Evolutionary conservation across 306 rosid genomes (phyloP).

Genomic region (Corylus heterophylla): DNA sequence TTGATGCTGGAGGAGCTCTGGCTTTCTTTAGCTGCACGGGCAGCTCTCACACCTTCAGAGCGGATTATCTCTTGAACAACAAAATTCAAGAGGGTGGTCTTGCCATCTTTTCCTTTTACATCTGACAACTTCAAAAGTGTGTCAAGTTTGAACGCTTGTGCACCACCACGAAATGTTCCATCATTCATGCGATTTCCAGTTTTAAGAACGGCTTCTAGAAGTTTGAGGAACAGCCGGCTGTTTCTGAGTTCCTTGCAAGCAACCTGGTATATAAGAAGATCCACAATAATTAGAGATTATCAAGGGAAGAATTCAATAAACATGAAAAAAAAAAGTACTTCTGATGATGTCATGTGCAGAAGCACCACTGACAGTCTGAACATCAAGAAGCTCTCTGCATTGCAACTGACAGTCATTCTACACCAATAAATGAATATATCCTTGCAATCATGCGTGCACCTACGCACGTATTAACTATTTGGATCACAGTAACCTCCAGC

Average conservation of each 20-base stretch:
- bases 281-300: constrained; percentile 18
- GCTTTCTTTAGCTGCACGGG: constrained; percentile 49
- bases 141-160: constrained; percentile 93
- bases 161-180: constrained; percentile 95
- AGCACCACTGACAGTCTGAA: background rate
- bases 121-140: constrained; percentile 86
- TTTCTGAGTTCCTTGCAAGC: constrained; percentile 80
- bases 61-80: constrained; percentile 95
- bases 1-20: constrained; percentile 62
- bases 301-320: constrained; percentile 8
- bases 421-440: background rate
- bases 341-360: background rate
- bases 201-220: constrained; percentile 98
- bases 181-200: constrained; percentile 97
- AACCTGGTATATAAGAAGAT: constrained; percentile 51
- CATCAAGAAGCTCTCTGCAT: background rate
- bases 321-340: constrained; percentile 2
- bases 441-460: background rate
- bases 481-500: background rate
- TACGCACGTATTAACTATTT: background rate
- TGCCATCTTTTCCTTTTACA: constrained; percentile 93
- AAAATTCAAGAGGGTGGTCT: constrained; percentile 85
- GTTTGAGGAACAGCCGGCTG: constrained; percentile 91
- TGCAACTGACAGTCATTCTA: background rate
- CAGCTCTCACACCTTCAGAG: constrained; percentile 82